phyloP scores from a whole-genome alignment of 768 basidiomycete species.

The Cyathus striatus region DNA sequence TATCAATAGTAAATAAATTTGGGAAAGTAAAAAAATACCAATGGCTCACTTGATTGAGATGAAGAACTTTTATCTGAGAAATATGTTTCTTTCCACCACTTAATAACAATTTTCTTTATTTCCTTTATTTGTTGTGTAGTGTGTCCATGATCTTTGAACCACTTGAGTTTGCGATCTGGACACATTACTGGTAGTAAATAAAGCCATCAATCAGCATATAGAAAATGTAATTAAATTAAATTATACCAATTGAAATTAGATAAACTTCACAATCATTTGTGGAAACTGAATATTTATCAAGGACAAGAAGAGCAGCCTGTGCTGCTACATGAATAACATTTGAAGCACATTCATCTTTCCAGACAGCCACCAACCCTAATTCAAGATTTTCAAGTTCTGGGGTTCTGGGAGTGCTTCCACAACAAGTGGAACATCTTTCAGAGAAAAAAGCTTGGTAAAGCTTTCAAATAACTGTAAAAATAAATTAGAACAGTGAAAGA shows the following conservation, averaged over 20 bases:
- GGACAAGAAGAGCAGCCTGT: background rate
- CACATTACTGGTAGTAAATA: slow-evolving; percentile 14
- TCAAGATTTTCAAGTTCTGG: slow-evolving; percentile 12
- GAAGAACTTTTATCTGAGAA: background rate
- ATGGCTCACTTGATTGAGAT: background rate
- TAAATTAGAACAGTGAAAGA: background rate
- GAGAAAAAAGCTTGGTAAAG: slow-evolving; percentile 15
- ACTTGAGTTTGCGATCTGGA: slow-evolving; percentile 13
- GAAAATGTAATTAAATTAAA: slow-evolving; percentile 5
- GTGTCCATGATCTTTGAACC: slow-evolving; percentile 8
- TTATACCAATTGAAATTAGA: background rate
- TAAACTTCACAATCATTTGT: slow-evolving; percentile 1
- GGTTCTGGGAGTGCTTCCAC: slow-evolving; percentile 12
- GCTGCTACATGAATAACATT: background rate
- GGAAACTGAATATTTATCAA: slow-evolving; percentile 1
- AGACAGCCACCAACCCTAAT: slow-evolving; percentile 4
- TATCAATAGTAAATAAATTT: background rate
- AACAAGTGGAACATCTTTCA: slow-evolving; percentile 11
- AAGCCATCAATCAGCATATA: slow-evolving; percentile 12
- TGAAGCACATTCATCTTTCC: slow-evolving; percentile 3
- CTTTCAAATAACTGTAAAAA: slow-evolving; percentile 15
- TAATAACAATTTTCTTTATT: background rate
- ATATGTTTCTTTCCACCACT: slow-evolving; percentile 1
- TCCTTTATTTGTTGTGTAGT: background rate
- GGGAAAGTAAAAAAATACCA: background rate